These are phyloP conservation scores for Triglochin maritima DNA, from an alignment of 106 monocot species.

Conservation along the genomic window DNA sequence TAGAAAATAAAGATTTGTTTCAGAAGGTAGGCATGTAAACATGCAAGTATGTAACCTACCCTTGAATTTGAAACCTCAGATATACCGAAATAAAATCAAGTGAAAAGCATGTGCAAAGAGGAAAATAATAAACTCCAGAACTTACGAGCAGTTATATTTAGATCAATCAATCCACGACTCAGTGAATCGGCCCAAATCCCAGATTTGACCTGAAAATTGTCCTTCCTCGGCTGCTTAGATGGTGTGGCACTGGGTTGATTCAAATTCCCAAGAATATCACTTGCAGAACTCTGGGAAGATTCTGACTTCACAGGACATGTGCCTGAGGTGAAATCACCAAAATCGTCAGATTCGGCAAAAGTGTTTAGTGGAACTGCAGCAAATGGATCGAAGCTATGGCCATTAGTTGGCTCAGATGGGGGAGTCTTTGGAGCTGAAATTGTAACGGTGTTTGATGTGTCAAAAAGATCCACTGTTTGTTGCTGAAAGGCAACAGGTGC, in stretches of 20 bases:
- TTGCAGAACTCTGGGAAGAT: conserved; percentile 1
- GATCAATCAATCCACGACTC: conserved; percentile 83
- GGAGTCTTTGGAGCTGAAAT: background rate
- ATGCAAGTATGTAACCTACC: background rate
- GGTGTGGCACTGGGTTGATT: conserved; percentile 5
- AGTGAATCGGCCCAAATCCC: conserved; percentile 97
- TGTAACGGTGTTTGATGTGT: conserved; percentile 14
- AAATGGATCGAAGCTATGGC: conserved; percentile 56
- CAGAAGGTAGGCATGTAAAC: too few relatives aligned
- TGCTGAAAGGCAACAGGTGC: conserved; percentile 33
- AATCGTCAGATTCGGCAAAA: conserved; percentile 49
- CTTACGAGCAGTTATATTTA: conserved; percentile 80
- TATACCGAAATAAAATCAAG: background rate
- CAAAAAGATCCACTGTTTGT: conserved; percentile 39
- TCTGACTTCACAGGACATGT: conserved; percentile 14
- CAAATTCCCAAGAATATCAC: background rate
- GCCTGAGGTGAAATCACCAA: conserved; percentile 51
- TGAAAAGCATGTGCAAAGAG: background rate
- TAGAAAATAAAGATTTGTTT: background rate
- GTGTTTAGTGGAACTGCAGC: conserved; percentile 43
- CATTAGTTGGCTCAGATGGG: background rate
- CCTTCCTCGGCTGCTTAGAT: conserved; percentile 30
- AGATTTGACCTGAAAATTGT: conserved; percentile 70
- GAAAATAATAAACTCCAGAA: conserved; percentile 1
- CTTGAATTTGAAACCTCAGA: background rate